phyloP scores from a whole-genome alignment of 2,329 filamentous ascomycete genomes.

The Scopulariopsis brevicaulis region DNA sequence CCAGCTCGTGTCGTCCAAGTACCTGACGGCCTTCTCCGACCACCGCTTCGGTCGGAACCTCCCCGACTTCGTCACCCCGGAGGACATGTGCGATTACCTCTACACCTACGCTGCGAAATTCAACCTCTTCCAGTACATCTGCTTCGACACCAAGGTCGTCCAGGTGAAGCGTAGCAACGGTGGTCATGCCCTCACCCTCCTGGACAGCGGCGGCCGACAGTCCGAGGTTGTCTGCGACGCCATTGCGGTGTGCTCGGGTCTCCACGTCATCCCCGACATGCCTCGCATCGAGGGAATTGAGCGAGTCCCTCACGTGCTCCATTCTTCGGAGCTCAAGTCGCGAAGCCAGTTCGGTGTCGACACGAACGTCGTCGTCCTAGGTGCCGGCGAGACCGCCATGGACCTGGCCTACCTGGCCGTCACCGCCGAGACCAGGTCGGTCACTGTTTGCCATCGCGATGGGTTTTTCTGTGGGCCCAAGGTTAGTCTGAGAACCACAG shows the following conservation, averaged over 20 bases:
- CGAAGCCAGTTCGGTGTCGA: conserved; percentile 26
- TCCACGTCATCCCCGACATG: conserved; percentile 28
- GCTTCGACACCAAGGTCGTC: conserved; percentile 19
- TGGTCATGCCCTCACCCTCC: not conserved
- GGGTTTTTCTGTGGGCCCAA: conserved; percentile 34
- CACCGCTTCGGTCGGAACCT: conserved; percentile 27
- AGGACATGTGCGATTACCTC: conserved; percentile 29
- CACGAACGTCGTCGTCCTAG: conserved; percentile 28
- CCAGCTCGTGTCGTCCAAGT: conserved; percentile 35
- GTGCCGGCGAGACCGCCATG: conserved; percentile 32
- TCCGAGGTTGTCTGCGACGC: conserved; percentile 27
- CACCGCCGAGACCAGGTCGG: conserved; percentile 26
- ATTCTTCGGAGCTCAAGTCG: conserved; percentile 30
- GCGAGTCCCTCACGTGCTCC: conserved; percentile 21
- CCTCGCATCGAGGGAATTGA: conserved; percentile 26
- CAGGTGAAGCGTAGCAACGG: conserved; percentile 10
- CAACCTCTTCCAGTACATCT: conserved; percentile 22
- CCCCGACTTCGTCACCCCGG: conserved; percentile 30
- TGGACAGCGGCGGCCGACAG: conserved; percentile 2
- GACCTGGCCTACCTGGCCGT: conserved; percentile 32
- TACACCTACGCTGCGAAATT: conserved; percentile 25
- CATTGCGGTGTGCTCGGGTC: conserved; percentile 30
- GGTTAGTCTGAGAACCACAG: conserved; percentile 12
- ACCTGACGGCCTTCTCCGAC: conserved; percentile 38
- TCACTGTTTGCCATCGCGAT: conserved; percentile 30